These are phyloP conservation scores for Salix koriyanagi DNA, from an alignment of 345 rosid species.

Conservation along the genomic window DNA sequence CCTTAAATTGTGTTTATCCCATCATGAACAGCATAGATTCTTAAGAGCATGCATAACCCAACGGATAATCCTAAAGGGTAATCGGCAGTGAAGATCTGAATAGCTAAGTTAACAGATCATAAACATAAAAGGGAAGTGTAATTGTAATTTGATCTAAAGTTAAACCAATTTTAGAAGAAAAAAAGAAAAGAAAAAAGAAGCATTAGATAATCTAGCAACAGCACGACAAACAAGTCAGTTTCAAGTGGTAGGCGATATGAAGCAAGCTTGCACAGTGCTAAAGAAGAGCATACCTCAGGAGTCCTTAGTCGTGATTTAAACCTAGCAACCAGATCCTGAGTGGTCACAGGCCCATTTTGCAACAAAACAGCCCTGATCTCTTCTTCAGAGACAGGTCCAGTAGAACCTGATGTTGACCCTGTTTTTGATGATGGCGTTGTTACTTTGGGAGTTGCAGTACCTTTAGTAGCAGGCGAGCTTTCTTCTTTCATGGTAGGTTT, in stretches of 20 bases:
- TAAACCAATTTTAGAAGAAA: neutral
- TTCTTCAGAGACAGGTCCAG: constrained; percentile 83
- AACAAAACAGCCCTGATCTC: constrained; percentile 78
- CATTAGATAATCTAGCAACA: neutral
- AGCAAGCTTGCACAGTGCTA: neutral
- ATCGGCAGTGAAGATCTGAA: neutral
- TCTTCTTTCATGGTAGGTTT: constrained; percentile 28
- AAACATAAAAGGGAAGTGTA: too few relatives aligned
- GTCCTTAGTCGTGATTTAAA: constrained; percentile 69
- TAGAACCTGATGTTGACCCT: constrained; percentile 31
- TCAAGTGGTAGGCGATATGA: neutral
- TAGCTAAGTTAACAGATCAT: neutral
- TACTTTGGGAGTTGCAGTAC: constrained; percentile 39
- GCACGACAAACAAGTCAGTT: neutral
- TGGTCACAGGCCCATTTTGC: constrained; percentile 76
- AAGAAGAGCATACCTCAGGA: constrained; percentile 47
- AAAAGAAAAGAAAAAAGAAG: neutral
- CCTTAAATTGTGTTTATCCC: neutral
- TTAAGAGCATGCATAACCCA: neutral
- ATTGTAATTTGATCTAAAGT: neutral
- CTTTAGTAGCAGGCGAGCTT: constrained; percentile 24
- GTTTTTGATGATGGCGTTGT: constrained; percentile 43
- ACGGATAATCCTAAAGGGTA: neutral
- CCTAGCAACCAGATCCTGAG: constrained; percentile 81
- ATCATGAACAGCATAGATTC: neutral